A percentile compares a stretch with the other conserved stretches of the same genome.
phyloP scores from a whole-genome alignment of 2,329 filamentous ascomycete species.

The Aspergillus pseudonomiae region DNA sequence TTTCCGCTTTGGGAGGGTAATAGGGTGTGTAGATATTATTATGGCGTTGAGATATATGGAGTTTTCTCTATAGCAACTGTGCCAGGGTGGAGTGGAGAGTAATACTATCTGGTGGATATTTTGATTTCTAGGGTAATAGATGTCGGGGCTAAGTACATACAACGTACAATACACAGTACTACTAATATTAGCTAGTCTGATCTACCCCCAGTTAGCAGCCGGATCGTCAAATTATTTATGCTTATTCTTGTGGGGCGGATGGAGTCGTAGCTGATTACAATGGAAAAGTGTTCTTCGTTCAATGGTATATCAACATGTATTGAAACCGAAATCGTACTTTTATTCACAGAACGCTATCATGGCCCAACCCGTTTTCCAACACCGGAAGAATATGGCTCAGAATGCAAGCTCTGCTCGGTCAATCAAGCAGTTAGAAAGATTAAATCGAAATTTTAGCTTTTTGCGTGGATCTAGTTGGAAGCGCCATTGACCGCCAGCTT shows the following conservation, averaged over 20 bases:
- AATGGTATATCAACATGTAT: neutral
- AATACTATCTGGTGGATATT: neutral
- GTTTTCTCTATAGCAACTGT: no score
- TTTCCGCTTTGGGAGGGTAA: slow-evolving; percentile 13
- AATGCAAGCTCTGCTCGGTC: neutral
- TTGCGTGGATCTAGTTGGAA: slow-evolving; percentile 7
- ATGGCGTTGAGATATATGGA: neutral
- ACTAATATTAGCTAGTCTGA: neutral
- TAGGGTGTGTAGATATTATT: slow-evolving; percentile 6
- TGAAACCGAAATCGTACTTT: slow-evolving; percentile 2
- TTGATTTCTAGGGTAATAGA: neutral
- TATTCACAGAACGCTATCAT: slow-evolving; percentile 4
- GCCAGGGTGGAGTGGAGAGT: neutral
- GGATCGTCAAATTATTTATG: neutral
- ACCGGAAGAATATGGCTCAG: neutral
- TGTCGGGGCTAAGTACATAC: neutral
- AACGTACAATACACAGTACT: no score
- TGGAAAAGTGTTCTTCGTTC: neutral
- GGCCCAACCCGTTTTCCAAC: slow-evolving; percentile 2
- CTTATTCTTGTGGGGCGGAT: neutral
- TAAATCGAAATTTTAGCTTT: neutral
- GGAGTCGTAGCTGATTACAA: neutral
- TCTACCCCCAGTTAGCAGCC: neutral
- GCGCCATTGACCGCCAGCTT: slow-evolving; percentile 29
- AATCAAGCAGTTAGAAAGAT: neutral